phyloP scores from a whole-genome alignment of 805 yeast genomes.

The Kuraishia borneana region DNA sequence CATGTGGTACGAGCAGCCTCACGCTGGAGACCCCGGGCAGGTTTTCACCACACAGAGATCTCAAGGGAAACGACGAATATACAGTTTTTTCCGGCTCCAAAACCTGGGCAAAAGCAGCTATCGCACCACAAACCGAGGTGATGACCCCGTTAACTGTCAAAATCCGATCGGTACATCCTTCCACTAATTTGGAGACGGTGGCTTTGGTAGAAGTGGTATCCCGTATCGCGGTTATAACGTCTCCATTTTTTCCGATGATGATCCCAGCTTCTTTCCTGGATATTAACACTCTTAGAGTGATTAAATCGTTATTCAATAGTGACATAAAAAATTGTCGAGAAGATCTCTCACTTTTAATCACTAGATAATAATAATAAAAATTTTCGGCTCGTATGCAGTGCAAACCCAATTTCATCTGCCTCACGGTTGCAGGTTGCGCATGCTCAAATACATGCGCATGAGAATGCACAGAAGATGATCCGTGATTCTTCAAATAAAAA shows the following conservation, averaged over 20 bases:
- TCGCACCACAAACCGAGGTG: slow-evolving; percentile 57
- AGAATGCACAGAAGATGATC: too few species aligned
- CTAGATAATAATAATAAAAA: too few species aligned
- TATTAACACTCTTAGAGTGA: slow-evolving; percentile 48
- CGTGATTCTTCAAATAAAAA: too few species aligned
- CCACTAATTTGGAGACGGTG: slow-evolving; percentile 71
- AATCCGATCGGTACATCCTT: slow-evolving; percentile 76
- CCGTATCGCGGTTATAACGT: slow-evolving; percentile 64
- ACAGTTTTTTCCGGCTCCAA: slow-evolving; percentile 23
- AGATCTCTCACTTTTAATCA: too few species aligned
- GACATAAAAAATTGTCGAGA: too few species aligned
- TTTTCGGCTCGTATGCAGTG: too few species aligned
- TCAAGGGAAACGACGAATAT: slow-evolving; percentile 48
- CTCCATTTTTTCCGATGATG: slow-evolving; percentile 78
- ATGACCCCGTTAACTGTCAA: slow-evolving; percentile 68
- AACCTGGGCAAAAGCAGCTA: slow-evolving; percentile 59
- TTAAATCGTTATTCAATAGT: too few species aligned
- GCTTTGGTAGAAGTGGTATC: slow-evolving; percentile 72
- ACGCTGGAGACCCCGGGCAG: slow-evolving; percentile 43
- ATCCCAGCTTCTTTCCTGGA: slow-evolving; percentile 85
- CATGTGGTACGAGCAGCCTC: slow-evolving; percentile 69
- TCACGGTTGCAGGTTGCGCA: too few species aligned
- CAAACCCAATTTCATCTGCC: too few species aligned
- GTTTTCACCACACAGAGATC: slow-evolving; percentile 43
- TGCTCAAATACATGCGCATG: too few species aligned